Percentiles rank a stretch among this genome's conserved stretches.
Evolutionary conservation across 2,329 filamentous ascomycete species (phyloP).

Genomic region (Fusarium foetens): DNA sequence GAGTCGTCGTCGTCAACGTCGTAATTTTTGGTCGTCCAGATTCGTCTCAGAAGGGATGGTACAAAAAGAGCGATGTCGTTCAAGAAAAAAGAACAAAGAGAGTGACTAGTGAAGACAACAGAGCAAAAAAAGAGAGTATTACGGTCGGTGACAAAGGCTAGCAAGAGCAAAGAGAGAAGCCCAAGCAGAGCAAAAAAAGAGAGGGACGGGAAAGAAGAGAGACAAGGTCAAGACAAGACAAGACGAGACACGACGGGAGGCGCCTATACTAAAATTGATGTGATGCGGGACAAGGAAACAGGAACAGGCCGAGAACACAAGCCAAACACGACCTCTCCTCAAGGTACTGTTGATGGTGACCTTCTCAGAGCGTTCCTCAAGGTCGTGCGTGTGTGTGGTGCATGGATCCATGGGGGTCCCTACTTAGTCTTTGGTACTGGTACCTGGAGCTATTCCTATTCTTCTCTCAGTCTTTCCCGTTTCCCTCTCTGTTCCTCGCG

Average conservation of each 20-base stretch:
- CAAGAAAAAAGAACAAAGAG: constrained; percentile 16
- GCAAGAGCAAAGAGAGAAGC: constrained; percentile 10
- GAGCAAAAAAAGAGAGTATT: constrained; percentile 30
- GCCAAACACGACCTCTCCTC: constrained; percentile 15
- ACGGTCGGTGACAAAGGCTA: constrained; percentile 18
- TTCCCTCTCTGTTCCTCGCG: neutral
- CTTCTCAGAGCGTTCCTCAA: constrained; percentile 17
- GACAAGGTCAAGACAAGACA: constrained; percentile 16
- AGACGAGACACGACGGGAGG: constrained; percentile 24
- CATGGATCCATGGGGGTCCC: constrained; percentile 26
- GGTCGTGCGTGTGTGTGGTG: constrained; percentile 13
- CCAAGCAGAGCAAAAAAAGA: constrained; percentile 30
- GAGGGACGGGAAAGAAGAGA: constrained; percentile 16
- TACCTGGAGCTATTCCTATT: constrained; percentile 16
- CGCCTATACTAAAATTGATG: constrained; percentile 38
- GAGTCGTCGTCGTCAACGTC: constrained; percentile 36
- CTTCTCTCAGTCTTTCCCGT: neutral
- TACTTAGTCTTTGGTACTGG: neutral
- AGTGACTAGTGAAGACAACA: constrained; percentile 17
- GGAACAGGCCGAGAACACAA: constrained; percentile 10
- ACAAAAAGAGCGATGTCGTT: constrained; percentile 26
- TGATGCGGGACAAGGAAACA: constrained; percentile 10
- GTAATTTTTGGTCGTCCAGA: constrained; percentile 25
- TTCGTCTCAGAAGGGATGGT: constrained; percentile 26
- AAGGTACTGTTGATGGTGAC: constrained; percentile 18